Conservation (phyloP, 345 rosid species). For the Heritiera littoralis region DNA sequence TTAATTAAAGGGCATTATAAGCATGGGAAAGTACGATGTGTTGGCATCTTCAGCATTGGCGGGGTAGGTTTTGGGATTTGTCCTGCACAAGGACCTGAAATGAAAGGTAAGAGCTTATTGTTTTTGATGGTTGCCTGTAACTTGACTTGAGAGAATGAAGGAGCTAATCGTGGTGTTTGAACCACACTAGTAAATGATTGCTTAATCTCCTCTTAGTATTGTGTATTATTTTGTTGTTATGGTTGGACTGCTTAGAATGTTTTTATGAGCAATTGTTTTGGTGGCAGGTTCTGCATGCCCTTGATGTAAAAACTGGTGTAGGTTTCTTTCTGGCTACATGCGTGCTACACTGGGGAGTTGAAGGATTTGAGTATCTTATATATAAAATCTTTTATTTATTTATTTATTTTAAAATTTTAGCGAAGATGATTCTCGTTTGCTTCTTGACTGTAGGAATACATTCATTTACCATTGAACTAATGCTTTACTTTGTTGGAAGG, state of each 20-base stretch:
- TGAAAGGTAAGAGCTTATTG: constrained; percentile 12
- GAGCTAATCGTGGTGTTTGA: not conserved
- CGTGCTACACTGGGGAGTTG: not conserved
- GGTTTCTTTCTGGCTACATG: not conserved
- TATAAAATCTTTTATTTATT: not conserved
- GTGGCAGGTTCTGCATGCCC: constrained; percentile 22
- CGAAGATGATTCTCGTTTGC: not conserved
- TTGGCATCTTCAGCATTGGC: constrained; percentile 8
- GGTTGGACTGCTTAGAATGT: constrained; percentile 18
- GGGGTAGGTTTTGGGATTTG: constrained; percentile 7
- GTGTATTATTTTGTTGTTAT: not conserved
- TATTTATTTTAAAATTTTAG: not conserved
- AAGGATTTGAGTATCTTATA: not conserved
- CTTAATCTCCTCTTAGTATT: constrained; percentile 10
- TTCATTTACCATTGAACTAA: no score
- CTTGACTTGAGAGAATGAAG: not conserved
- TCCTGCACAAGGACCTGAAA: not conserved
- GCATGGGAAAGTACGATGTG: not conserved
- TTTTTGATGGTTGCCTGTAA: constrained; percentile 1
- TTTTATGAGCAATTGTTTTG: constrained; percentile 3
- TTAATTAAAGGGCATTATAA: constrained; percentile 8
- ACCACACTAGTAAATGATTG: constrained; percentile 20
- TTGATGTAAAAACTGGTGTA: not conserved
- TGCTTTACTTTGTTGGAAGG: no score
- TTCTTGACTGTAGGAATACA: not conserved